Evolutionary conservation across 139 green algal genomes (phyloP).

Genomic region (Deuterostichococcus epilithicus): DNA sequence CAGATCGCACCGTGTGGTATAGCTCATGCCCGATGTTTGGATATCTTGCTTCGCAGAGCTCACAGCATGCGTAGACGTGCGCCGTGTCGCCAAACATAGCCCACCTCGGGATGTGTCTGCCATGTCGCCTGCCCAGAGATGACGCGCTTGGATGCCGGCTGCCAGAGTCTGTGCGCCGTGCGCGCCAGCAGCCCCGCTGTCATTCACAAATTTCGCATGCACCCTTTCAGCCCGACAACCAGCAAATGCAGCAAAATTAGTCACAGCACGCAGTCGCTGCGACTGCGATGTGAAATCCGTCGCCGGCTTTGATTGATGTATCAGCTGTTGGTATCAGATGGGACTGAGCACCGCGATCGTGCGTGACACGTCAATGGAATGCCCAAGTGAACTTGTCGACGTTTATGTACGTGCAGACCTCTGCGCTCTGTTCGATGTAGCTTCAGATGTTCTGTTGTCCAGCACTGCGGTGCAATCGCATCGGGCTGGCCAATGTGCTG

Average conservation of each 20-base stretch:
- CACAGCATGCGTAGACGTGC: neutral
- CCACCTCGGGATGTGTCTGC: slow-evolving; percentile 46
- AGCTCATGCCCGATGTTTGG: neutral
- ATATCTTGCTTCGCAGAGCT: neutral
- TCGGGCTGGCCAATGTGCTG: neutral
- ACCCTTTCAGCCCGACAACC: neutral
- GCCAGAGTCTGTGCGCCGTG: neutral
- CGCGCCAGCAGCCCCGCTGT: neutral
- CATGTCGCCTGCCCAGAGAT: slow-evolving; percentile 49
- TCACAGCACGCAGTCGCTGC: neutral
- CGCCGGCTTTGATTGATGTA: neutral
- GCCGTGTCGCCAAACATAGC: neutral
- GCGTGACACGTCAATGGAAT: neutral
- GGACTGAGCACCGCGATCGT: neutral
- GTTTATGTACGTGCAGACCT: no score
- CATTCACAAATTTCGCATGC: slow-evolving; percentile 1
- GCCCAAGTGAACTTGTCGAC: no score
- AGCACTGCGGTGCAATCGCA: neutral
- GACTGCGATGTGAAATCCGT: neutral
- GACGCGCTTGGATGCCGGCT: neutral
- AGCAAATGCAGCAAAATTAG: neutral
- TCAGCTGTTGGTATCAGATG: no score
- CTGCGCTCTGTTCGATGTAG: no score
- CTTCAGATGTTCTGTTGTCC: neutral
- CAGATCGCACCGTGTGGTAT: neutral